Evolutionary conservation across 2,329 filamentous ascomycete species (phyloP).

Genomic region (Arthrobotrys sinensis): DNA sequence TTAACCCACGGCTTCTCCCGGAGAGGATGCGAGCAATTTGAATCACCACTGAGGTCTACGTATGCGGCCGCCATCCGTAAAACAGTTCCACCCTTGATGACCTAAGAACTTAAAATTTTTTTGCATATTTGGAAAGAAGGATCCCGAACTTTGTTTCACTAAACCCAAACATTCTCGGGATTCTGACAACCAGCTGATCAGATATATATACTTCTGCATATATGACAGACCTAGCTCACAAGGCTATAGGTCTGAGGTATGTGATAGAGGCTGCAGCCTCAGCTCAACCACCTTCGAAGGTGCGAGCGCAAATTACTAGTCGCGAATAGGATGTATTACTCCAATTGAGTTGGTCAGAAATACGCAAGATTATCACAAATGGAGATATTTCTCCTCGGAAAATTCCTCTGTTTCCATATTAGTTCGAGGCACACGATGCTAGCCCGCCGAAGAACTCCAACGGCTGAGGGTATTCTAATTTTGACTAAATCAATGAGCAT

Average conservation of each 20-base stretch:
- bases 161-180: not conserved
- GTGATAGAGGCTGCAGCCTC: not conserved
- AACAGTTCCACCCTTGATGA: not conserved
- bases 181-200: not conserved
- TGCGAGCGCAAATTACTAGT: no score
- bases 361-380: no score
- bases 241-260: not conserved
- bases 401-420: no score
- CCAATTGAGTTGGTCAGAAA: no score
- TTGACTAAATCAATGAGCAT: no score
- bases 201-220: not conserved
- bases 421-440: no score
- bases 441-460: no score
- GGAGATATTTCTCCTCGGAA: no score
- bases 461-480: no score
- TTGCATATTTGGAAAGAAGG: not conserved
- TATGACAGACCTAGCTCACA: not conserved
- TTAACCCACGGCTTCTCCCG: constrained; percentile 21
- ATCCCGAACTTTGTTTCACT: not conserved
- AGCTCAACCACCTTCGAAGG: not conserved
- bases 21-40: not conserved
- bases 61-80: not conserved
- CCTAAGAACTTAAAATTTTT: not conserved
- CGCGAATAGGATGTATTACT: no score
- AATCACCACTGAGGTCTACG: not conserved